These are phyloP conservation scores for Aspergillus avenaceus DNA, from an alignment of 495 filamentous ascomycete species.

Conservation along the genomic window DNA sequence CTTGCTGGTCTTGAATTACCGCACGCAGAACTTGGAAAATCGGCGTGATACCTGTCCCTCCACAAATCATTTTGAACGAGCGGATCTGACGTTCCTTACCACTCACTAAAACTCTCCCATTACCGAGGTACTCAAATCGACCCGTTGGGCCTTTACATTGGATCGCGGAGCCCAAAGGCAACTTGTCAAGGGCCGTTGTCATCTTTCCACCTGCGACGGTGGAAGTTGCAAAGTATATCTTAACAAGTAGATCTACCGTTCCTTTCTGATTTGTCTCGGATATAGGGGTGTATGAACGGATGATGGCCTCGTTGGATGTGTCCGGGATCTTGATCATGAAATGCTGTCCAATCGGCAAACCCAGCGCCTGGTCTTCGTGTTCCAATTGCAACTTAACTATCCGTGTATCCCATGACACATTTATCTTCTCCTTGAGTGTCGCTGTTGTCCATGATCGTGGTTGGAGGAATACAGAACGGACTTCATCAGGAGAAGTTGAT, in stretches of 20 bases:
- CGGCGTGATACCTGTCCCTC: constrained; percentile 85
- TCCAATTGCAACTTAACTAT: constrained; percentile 82
- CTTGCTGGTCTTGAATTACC: constrained; percentile 57
- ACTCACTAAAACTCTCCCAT: constrained; percentile 60
- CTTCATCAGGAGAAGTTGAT: constrained; percentile 25
- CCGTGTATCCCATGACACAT: constrained; percentile 74
- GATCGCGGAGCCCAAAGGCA: constrained; percentile 65
- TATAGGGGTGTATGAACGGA: constrained; percentile 87
- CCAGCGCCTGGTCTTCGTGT: constrained; percentile 64
- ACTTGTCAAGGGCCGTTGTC: constrained; percentile 73
- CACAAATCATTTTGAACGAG: constrained; percentile 85
- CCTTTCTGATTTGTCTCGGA: constrained; percentile 60
- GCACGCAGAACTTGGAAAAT: constrained; percentile 86
- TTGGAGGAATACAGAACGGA: constrained; percentile 64
- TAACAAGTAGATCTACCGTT: constrained; percentile 70
- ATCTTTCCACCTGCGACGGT: constrained; percentile 69
- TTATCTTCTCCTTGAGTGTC: constrained; percentile 58
- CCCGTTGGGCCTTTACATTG: constrained; percentile 93
- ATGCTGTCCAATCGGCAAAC: constrained; percentile 86
- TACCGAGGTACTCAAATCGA: constrained; percentile 76
- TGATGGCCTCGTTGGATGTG: constrained; percentile 63
- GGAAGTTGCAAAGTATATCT: constrained; percentile 71
- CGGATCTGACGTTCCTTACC: constrained; percentile 55
- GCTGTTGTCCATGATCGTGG: constrained; percentile 67
- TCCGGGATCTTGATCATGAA: constrained; percentile 81